Evolutionary conservation across 1,284 basidiomycete species (phyloP), one percentile per base, ranked within the genome.

Genomic region (Papiliotrema laurentii): DNA sequence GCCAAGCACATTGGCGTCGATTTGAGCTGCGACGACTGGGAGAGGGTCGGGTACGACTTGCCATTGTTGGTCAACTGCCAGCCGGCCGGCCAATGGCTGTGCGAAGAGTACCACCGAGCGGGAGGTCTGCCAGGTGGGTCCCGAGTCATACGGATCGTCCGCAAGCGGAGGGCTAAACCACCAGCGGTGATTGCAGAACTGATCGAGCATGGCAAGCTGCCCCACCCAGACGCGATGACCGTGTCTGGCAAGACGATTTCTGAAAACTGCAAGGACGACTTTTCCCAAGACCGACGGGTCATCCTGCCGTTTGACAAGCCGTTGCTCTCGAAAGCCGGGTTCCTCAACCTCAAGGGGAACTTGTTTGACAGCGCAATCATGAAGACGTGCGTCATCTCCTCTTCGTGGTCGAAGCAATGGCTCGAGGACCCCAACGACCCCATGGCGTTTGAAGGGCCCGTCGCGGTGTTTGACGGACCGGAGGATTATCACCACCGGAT

Each of bases 311-410:
- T 62, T 49, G 56, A 61, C 27, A 58, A 61, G 36, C 72, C 72
- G 1, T 55, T 74, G 30, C 59, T 62, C 47, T 21, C 50, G 2
- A 49, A 66, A n/a, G 72, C 68, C 18, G 72, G 72, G 6, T 74
- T 74, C 63, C 54, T 74, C 41, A 61, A 72, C 56, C 61, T 74
- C 26, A 64, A 56, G n/a, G 72, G 72, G 5, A 64, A 57, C 41
- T 56, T 74, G 7, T 74, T 74, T 63, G 68, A 74, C 58, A 66
- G 63, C 39, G 72, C 69, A 9, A 74, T 74, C 59, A 74, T 74
- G 72, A 74, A 74, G 57, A 72, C 70, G 5, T 72, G 68, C 5
- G 72, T 74, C 43, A 74, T 74, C 56, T 61, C 58, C 9, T 49
- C 56, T 16, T 54, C 54, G 6, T 74, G 72, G 56, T 46, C 57